Percentiles rank a stretch among this genome's conserved stretches.
phyloP scores from a whole-genome alignment of 2,329 filamentous ascomycete species.

The Ascochyta rabiei region DNA sequence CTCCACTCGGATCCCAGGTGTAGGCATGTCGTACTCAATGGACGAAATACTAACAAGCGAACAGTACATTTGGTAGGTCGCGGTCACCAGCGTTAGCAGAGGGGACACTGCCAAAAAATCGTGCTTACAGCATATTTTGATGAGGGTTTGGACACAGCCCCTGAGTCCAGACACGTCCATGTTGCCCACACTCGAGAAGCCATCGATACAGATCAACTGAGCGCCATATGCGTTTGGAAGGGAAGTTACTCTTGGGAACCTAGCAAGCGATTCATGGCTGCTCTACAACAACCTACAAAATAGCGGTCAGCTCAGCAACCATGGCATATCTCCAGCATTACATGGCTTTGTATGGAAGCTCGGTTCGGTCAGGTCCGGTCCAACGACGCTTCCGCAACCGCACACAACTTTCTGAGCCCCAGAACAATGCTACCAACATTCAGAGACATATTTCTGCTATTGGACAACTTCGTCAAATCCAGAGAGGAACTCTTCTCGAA shows the following conservation, averaged over 20 bases:
- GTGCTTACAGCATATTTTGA: background rate
- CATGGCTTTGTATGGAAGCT: background rate
- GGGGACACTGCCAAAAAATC: background rate
- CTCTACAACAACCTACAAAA: background rate
- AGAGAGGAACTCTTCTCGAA: constrained; percentile 9
- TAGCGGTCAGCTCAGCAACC: constrained; percentile 8
- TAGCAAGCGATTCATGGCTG: too few relatives aligned
- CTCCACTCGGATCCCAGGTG: too few relatives aligned
- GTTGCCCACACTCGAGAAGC: too few relatives aligned
- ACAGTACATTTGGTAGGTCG: background rate
- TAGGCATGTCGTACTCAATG: background rate
- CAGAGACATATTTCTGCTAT: background rate
- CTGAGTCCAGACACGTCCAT: too few relatives aligned
- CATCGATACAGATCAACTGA: too few relatives aligned
- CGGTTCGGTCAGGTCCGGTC: constrained; percentile 21
- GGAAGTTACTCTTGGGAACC: too few relatives aligned
- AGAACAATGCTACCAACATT: background rate
- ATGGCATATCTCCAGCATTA: background rate
- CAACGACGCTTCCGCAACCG: constrained; percentile 15
- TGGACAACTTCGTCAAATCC: background rate
- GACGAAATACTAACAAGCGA: background rate
- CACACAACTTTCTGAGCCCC: background rate
- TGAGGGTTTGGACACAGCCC: too few relatives aligned
- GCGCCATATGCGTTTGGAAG: too few relatives aligned
- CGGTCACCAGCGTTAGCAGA: background rate